A percentile compares a stretch with the other conserved stretches of the same genome.
Conservation (phyloP, 2,329 filamentous ascomycete genomes). For the Aspergillus unguis region DNA sequence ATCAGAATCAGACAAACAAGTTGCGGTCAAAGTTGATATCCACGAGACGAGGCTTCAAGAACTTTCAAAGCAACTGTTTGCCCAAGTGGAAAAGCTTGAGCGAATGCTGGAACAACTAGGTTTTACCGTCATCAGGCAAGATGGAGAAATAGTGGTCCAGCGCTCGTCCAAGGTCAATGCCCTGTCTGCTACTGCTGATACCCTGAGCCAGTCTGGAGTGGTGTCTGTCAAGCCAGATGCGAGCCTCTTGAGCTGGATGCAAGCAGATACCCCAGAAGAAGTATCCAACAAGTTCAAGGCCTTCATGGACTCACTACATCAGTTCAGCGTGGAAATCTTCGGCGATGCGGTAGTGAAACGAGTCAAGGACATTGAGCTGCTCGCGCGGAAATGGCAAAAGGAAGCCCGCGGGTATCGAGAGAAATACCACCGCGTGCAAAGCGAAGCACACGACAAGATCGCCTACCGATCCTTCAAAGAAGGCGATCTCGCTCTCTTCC, state of each 20-base stretch:
- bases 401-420: conserved; percentile 85
- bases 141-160: conserved; percentile 70
- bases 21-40: conserved; percentile 59
- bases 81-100: conserved; percentile 78
- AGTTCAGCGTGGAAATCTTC: conserved; percentile 80
- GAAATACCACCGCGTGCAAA: conserved; percentile 73
- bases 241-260: conserved; percentile 77
- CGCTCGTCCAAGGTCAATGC: conserved; percentile 59
- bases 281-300: conserved; percentile 72
- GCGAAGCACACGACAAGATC: conserved; percentile 92
- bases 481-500: conserved; percentile 87
- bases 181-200: conserved; percentile 35
- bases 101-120: conserved; percentile 82
- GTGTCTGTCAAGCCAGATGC: conserved; percentile 56
- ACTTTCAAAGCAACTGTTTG: conserved; percentile 76
- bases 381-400: conserved; percentile 88
- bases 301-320: conserved; percentile 69
- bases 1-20: conserved; percentile 31
- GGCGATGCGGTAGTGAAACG: conserved; percentile 82
- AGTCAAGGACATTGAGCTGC: conserved; percentile 88
- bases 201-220: conserved; percentile 33
- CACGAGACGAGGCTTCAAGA: conserved; percentile 75
- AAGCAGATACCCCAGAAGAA: conserved; percentile 60
- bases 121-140: conserved; percentile 73
- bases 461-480: conserved; percentile 95